Evolutionary conservation across 2,329 filamentous ascomycete species (phyloP).

Genomic region (Onygena corvina): DNA sequence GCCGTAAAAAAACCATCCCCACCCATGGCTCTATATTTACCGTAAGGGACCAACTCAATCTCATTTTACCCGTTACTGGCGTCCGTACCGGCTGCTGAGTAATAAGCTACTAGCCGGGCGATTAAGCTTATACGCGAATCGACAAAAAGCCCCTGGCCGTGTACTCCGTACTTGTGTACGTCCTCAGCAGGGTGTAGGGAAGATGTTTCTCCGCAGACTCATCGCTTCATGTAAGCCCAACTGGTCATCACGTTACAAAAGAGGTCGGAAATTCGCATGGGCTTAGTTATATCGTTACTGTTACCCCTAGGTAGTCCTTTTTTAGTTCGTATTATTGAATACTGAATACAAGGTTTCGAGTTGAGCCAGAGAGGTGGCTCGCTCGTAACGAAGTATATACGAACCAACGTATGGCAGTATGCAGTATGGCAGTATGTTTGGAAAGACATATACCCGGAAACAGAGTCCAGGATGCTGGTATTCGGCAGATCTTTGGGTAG

Average conservation of each 20-base stretch:
- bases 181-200: no score
- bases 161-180: no score
- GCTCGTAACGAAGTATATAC: no score
- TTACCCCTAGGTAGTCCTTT: no score
- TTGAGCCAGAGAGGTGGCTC: neutral
- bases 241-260: no score
- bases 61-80: neutral
- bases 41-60: constrained; percentile 5
- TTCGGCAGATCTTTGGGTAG: neutral
- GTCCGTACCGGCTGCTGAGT: neutral
- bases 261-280: no score
- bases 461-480: neutral
- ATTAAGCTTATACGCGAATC: neutral
- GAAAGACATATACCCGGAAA: constrained; percentile 4
- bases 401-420: no score
- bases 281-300: no score
- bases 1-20: neutral
- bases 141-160: no score
- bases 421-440: neutral
- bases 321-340: neutral
- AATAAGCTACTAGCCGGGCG: no score
- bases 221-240: no score
- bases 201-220: no score
- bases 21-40: constrained; percentile 3
- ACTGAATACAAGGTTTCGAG: neutral